phyloP scores from a whole-genome alignment of 345 rosid species.

The Lenwebbia sp. region DNA sequence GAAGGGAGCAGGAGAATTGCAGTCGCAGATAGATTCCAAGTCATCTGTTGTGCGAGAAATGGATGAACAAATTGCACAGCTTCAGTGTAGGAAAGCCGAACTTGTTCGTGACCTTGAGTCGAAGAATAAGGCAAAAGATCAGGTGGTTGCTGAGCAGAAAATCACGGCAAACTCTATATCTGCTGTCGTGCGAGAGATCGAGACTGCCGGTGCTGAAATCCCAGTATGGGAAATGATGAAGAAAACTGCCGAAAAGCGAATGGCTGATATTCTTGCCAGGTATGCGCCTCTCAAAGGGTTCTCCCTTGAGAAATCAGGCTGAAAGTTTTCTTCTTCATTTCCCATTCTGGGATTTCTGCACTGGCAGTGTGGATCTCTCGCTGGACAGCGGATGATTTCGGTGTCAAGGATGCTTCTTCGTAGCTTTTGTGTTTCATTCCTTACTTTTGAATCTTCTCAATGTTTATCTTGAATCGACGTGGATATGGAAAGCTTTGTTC shows the following conservation, averaged over 20 bases:
- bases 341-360: too few relatives aligned
- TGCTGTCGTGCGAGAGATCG: not conserved
- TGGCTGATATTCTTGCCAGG: not conserved
- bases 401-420: not conserved
- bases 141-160: not conserved
- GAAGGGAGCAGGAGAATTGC: not conserved
- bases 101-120: not conserved
- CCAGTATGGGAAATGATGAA: not conserved
- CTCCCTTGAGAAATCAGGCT: not conserved
- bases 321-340: not conserved
- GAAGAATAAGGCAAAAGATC: not conserved
- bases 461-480: not conserved
- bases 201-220: not conserved
- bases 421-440: not conserved
- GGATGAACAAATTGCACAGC: not conserved
- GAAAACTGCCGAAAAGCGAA: not conserved
- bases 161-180: not conserved
- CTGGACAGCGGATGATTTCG: not conserved
- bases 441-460: not conserved
- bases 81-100: not conserved
- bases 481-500: not conserved
- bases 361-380: not conserved
- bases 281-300: not conserved
- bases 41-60: not conserved
- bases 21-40: not conserved